A percentile compares a stretch with the other conserved stretches of the same genome.
Conservation (phyloP, 164 flowering plant genomes). For the Buxus sempervirens region DNA sequence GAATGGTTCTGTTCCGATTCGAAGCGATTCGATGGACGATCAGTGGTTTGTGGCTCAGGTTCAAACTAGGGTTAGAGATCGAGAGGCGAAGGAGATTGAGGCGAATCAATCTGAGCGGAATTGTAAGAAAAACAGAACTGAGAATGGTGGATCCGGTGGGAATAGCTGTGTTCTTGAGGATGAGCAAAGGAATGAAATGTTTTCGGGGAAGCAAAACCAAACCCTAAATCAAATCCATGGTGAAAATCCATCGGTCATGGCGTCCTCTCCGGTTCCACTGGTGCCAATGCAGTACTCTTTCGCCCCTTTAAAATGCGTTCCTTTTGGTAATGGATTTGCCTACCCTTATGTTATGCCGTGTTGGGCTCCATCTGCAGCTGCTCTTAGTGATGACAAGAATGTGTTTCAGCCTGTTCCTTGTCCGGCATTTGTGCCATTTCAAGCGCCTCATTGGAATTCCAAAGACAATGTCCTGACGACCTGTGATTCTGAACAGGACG, state of each 20-base stretch:
- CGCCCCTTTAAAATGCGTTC: constrained; percentile 10
- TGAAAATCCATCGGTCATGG: background rate
- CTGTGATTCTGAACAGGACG: constrained; percentile 3
- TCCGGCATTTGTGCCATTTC: constrained; percentile 11
- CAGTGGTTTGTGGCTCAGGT: background rate
- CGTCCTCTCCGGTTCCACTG: background rate
- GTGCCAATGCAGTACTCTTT: constrained; percentile 12
- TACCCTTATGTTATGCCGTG: constrained; percentile 25
- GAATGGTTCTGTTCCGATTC: background rate
- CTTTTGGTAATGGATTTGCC: constrained; percentile 15
- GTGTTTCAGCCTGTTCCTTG: constrained; percentile 15
- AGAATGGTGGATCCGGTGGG: background rate
- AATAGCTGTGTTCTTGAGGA: background rate
- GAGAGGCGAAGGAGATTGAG: background rate
- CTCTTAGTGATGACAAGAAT: constrained; percentile 9
- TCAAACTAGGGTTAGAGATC: background rate
- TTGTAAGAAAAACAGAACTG: background rate
- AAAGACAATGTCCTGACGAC: background rate
- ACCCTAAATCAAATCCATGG: background rate
- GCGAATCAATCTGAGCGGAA: background rate
- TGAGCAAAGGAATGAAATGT: background rate
- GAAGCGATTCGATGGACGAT: background rate
- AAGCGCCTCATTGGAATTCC: background rate
- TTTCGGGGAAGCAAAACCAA: background rate
- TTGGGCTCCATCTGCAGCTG: constrained; percentile 13